A percentile compares a stretch with the other conserved stretches of the same genome.
phyloP scores from a whole-genome alignment of 2,329 filamentous ascomycete genomes.

The Paracorniculantispora psalliotae region DNA sequence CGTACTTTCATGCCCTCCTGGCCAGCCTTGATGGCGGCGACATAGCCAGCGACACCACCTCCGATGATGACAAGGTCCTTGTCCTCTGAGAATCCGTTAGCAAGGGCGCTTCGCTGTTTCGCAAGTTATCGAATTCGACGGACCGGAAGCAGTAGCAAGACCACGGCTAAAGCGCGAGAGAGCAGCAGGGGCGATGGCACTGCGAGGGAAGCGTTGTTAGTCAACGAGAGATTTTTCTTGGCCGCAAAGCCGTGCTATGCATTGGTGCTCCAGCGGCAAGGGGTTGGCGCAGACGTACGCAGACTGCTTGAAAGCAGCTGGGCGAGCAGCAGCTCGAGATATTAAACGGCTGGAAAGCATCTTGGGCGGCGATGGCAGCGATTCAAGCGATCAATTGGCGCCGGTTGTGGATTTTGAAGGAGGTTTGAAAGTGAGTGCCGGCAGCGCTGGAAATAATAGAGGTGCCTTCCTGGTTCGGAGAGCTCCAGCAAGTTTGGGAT shows the following conservation, averaged over 20 bases:
- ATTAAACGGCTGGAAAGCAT: constrained; percentile 61
- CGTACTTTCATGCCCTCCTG: constrained; percentile 92
- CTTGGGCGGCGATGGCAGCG: constrained; percentile 27
- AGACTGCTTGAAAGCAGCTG: constrained; percentile 48
- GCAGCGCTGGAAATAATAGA: constrained; percentile 1
- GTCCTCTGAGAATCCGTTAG: constrained; percentile 62
- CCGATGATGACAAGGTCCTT: constrained; percentile 98
- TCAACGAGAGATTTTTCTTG: constrained; percentile 17
- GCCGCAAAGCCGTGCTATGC: not conserved
- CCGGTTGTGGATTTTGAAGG: constrained; percentile 14
- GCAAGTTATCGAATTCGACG: constrained; percentile 24
- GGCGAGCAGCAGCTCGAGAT: constrained; percentile 52
- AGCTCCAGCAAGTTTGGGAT: constrained; percentile 15
- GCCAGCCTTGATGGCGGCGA: constrained; percentile 97
- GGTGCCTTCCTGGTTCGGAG: constrained; percentile 16
- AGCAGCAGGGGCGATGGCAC: constrained; percentile 41
- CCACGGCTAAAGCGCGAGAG: constrained; percentile 51
- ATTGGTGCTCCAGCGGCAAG: not conserved
- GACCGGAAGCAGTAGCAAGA: constrained; percentile 55
- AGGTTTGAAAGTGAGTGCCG: constrained; percentile 3
- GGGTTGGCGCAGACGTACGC: constrained; percentile 37
- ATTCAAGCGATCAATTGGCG: constrained; percentile 24
- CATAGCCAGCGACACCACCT: constrained; percentile 96
- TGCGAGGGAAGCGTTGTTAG: constrained; percentile 25
- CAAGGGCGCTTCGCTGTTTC: not conserved